Evolutionary conservation across 1,284 basidiomycete species (phyloP), one percentile per base, ranked within the genome.

Genomic region (Hemileia vastatrix): DNA sequence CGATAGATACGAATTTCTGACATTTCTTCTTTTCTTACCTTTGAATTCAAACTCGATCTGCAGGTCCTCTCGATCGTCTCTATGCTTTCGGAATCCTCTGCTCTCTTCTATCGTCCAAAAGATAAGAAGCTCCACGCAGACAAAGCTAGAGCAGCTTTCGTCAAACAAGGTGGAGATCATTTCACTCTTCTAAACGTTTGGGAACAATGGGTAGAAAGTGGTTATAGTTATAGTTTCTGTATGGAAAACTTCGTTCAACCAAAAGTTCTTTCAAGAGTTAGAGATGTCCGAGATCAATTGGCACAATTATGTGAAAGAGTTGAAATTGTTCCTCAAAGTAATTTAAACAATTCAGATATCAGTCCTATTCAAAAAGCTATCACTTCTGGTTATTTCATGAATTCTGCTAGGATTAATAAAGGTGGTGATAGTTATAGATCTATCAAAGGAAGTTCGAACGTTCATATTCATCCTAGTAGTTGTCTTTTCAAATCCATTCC

Each of bases 351-450:
- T n/a, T n/a, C n/a, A n/a, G n/a, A 40, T 40, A 40, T 40, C 36
- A 40, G 11, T 40, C 36, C 36, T 9, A 40, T 40, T 15, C 36
- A 40, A 15, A 40, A 40, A 40, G 36, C 36, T 9, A 40, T 40
- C 36, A 40, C 36, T 40, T 40, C 36, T 40, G 36, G 36, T 11
- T 40, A 40, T 40, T 40, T 40, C 36, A 40, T 40, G 36, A 40
- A 40, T 15, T 40, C 36, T 11, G 73, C 73, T 1, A 55, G 67
- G 3, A 57, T 75, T 21, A 68, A 70, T 23, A 70, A 70, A 52
- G 72, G 72, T 15, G 73, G 72, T 18, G 72, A 74, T 40, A 40
- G 36, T 40, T 40, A 40, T 15, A 40, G 36, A 40, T 40, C 36
- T 40, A 40, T 40, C 8, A 40, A 40, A 15, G 11, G 15, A 15